phyloP scores from a whole-genome alignment of 345 rosid species.

The Rhizophora apiculata region DNA sequence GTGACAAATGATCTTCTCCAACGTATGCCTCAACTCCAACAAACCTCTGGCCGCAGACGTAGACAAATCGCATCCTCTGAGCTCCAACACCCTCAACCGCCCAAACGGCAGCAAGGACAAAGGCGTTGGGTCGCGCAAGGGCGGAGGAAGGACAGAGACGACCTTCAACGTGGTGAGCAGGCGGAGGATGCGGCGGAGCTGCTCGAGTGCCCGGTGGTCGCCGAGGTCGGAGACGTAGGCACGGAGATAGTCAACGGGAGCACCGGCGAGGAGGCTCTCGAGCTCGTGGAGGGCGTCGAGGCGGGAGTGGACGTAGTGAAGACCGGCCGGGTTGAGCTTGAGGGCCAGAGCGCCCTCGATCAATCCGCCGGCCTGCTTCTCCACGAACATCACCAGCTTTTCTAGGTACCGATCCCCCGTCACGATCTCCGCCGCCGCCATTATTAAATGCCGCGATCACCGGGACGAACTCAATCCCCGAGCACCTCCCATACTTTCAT shows the following conservation, averaged over 20 bases:
- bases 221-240: constrained; percentile 97
- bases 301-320: constrained; percentile 88
- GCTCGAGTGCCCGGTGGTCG: constrained; percentile 92
- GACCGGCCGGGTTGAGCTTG: constrained; percentile 92
- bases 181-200: constrained; percentile 81
- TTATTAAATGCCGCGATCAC: no score
- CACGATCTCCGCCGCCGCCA: constrained; percentile 53
- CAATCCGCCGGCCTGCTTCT: constrained; percentile 62
- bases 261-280: constrained; percentile 75
- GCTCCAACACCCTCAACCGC: constrained; percentile 71
- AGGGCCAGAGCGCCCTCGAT: constrained; percentile 66
- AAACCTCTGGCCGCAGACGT: constrained; percentile 88
- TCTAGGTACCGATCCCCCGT: constrained; percentile 96
- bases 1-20: constrained; percentile 91
- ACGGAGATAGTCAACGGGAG: constrained; percentile 95
- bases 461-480: no score
- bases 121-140: constrained; percentile 87
- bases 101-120: constrained; percentile 77
- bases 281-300: constrained; percentile 87
- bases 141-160: constrained; percentile 70
- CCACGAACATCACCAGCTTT: constrained; percentile 72
- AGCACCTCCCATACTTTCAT: no score
- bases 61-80: constrained; percentile 90
- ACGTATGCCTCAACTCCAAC: constrained; percentile 76
- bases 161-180: constrained; percentile 79